Evolutionary conservation across 2,329 filamentous ascomycete genomes (phyloP).

Genomic region (Chaetomium sp.): DNA sequence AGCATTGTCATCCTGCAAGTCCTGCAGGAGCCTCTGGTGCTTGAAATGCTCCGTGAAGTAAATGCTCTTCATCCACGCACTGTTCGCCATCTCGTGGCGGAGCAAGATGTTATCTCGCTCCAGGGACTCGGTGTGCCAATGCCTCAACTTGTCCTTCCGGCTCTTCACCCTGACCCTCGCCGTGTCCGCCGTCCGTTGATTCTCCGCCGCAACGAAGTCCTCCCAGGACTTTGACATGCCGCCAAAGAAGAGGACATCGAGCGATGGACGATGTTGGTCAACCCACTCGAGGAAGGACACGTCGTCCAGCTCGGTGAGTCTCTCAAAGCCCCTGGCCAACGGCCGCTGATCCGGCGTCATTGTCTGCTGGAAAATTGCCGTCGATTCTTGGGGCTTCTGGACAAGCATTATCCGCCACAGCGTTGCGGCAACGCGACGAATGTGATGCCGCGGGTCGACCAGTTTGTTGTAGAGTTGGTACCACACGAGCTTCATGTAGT

Average conservation of each 20-base stretch:
- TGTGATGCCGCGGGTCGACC: slow-evolving; percentile 65
- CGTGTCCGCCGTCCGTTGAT: slow-evolving; percentile 75
- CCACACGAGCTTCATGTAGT: slow-evolving; percentile 82
- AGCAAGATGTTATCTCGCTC: slow-evolving; percentile 71
- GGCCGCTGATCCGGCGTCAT: slow-evolving; percentile 70
- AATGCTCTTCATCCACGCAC: slow-evolving; percentile 93
- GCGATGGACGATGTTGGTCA: slow-evolving; percentile 73
- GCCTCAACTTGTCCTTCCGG: slow-evolving; percentile 78
- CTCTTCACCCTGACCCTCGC: slow-evolving; percentile 70
- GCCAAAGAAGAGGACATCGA: slow-evolving; percentile 82
- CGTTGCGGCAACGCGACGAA: slow-evolving; percentile 76
- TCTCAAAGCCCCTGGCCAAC: slow-evolving; percentile 76
- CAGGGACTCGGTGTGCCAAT: slow-evolving; percentile 73
- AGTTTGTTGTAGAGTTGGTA: slow-evolving; percentile 92
- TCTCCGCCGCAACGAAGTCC: slow-evolving; percentile 80
- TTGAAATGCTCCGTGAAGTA: slow-evolving; percentile 90
- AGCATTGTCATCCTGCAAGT: slow-evolving; percentile 85
- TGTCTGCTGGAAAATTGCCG: slow-evolving; percentile 70
- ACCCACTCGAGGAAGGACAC: slow-evolving; percentile 87
- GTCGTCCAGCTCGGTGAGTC: slow-evolving; percentile 85
- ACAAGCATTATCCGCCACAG: slow-evolving; percentile 92
- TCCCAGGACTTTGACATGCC: slow-evolving; percentile 84
- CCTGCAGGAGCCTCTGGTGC: slow-evolving; percentile 83
- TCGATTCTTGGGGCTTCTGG: slow-evolving; percentile 84
- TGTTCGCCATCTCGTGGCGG: slow-evolving; percentile 84